Conservation (phyloP, 495 filamentous ascomycete species). For the Aspergillus bridgeri region DNA sequence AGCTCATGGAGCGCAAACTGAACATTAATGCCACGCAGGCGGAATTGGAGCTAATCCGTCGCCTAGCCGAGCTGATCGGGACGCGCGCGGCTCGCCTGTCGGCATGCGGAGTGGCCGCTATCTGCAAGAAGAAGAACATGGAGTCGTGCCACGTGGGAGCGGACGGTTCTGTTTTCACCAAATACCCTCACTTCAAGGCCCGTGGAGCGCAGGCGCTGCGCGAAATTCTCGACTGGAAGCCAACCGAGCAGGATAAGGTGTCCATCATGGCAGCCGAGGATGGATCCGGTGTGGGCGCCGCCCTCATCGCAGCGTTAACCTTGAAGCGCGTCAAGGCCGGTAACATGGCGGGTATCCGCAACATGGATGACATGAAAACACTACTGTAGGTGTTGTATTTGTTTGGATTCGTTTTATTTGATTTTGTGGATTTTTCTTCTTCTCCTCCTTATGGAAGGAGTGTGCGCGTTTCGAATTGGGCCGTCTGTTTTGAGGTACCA, state of each 20-base stretch:
- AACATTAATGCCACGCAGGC: constrained; percentile 61
- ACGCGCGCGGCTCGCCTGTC: constrained; percentile 91
- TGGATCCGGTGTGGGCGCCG: constrained; percentile 93
- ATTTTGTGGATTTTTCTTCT: neutral
- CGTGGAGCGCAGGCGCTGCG: constrained; percentile 84
- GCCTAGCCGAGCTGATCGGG: constrained; percentile 88
- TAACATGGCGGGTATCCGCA: constrained; percentile 72
- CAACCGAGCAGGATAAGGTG: constrained; percentile 76
- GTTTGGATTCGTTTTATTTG: neutral
- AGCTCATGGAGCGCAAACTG: constrained; percentile 72
- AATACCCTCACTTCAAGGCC: constrained; percentile 94
- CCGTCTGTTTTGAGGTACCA: neutral
- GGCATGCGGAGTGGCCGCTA: constrained; percentile 89
- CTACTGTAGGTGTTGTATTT: constrained; percentile 32
- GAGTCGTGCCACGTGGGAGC: constrained; percentile 88
- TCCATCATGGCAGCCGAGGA: constrained; percentile 87
- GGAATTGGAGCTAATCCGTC: constrained; percentile 82
- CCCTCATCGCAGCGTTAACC: constrained; percentile 89
- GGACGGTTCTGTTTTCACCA: constrained; percentile 96
- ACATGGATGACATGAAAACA: constrained; percentile 55
- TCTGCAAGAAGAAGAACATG: constrained; percentile 91
- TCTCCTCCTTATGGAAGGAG: neutral
- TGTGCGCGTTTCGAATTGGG: neutral
- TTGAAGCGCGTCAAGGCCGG: constrained; percentile 79
- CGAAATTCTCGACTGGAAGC: constrained; percentile 90